These are phyloP conservation scores for Teratosphaeria zuluensis DNA, from an alignment of 2,329 filamentous ascomycete genomes.

Conservation along the genomic window DNA sequence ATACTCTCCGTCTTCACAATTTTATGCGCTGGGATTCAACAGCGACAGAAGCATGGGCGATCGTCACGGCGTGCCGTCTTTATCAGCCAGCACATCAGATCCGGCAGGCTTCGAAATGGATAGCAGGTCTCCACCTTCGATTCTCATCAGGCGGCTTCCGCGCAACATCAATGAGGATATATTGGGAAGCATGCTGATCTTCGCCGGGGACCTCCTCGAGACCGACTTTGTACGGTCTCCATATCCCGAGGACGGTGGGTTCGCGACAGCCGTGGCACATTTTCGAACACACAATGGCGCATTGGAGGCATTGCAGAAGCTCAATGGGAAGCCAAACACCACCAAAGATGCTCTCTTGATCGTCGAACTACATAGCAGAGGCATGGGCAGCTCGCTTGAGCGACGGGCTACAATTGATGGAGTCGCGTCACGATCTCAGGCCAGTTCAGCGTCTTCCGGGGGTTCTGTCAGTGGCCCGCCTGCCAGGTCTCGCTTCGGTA, in stretches of 20 bases:
- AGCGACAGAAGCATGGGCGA: background rate
- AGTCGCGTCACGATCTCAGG: slow-evolving; percentile 31
- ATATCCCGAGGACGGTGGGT: slow-evolving; percentile 47
- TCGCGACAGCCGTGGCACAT: slow-evolving; percentile 48
- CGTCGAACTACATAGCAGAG: slow-evolving; percentile 43
- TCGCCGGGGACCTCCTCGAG: slow-evolving; percentile 53
- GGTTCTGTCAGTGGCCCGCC: slow-evolving; percentile 28
- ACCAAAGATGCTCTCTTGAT: slow-evolving; percentile 51
- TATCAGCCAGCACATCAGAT: slow-evolving; percentile 17
- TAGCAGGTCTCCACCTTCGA: slow-evolving; percentile 20
- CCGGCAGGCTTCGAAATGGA: slow-evolving; percentile 10
- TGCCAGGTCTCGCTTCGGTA: slow-evolving; percentile 47
- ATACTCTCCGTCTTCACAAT: background rate
- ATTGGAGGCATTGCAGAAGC: slow-evolving; percentile 48
- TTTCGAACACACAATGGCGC: slow-evolving; percentile 50
- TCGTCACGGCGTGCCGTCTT: slow-evolving; percentile 17
- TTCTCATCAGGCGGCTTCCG: slow-evolving; percentile 52
- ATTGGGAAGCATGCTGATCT: slow-evolving; percentile 54
- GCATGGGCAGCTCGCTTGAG: slow-evolving; percentile 13
- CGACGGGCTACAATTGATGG: slow-evolving; percentile 47
- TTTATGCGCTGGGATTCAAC: background rate
- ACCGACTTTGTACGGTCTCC: slow-evolving; percentile 47
- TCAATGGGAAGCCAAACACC: slow-evolving; percentile 54
- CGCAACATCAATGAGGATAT: slow-evolving; percentile 49
- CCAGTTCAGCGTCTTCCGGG: slow-evolving; percentile 38